Conservation (phyloP, 2,329 filamentous ascomycete genomes). For the Pyrenochaeta sp. region DNA sequence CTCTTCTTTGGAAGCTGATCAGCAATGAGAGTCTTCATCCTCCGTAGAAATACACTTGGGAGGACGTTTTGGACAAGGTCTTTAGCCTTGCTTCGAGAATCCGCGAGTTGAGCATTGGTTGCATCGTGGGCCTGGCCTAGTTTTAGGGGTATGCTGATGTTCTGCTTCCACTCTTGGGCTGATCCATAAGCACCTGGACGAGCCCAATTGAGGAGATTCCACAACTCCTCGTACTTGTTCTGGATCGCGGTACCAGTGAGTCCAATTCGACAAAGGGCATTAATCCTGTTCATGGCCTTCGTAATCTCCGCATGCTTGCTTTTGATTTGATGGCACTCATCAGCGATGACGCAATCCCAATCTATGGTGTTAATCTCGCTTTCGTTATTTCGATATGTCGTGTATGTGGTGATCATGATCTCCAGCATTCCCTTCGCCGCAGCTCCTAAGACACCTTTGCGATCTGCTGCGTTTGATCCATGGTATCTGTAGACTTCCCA, state of each 20-base stretch:
- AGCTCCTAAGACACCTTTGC: slow-evolving; percentile 74
- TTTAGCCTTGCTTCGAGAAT: slow-evolving; percentile 80
- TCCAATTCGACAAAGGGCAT: slow-evolving; percentile 89
- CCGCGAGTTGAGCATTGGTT: slow-evolving; percentile 80
- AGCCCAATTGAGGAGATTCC: slow-evolving; percentile 96
- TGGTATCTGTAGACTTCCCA: slow-evolving; percentile 89
- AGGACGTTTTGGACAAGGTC: slow-evolving; percentile 87
- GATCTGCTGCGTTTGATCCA: slow-evolving; percentile 62
- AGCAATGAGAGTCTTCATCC: slow-evolving; percentile 92
- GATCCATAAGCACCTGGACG: slow-evolving; percentile 78
- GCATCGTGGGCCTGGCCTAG: slow-evolving; percentile 93
- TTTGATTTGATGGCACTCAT: slow-evolving; percentile 93
- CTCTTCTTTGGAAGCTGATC: slow-evolving; percentile 94
- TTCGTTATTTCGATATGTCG: slow-evolving; percentile 81
- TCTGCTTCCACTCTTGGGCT: slow-evolving; percentile 76
- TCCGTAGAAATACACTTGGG: slow-evolving; percentile 86
- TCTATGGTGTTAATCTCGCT: slow-evolving; percentile 80
- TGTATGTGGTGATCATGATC: slow-evolving; percentile 93
- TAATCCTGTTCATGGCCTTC: slow-evolving; percentile 86
- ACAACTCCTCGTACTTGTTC: slow-evolving; percentile 96
- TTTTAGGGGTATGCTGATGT: slow-evolving; percentile 80
- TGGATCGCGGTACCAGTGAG: slow-evolving; percentile 96
- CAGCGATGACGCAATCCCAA: slow-evolving; percentile 94
- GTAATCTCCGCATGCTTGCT: slow-evolving; percentile 79
- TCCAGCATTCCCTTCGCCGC: slow-evolving; percentile 81